Evolutionary conservation across 1,284 basidiomycete species (phyloP), one percentile per base, ranked within the genome.

Genomic region (Tilletia caries): DNA sequence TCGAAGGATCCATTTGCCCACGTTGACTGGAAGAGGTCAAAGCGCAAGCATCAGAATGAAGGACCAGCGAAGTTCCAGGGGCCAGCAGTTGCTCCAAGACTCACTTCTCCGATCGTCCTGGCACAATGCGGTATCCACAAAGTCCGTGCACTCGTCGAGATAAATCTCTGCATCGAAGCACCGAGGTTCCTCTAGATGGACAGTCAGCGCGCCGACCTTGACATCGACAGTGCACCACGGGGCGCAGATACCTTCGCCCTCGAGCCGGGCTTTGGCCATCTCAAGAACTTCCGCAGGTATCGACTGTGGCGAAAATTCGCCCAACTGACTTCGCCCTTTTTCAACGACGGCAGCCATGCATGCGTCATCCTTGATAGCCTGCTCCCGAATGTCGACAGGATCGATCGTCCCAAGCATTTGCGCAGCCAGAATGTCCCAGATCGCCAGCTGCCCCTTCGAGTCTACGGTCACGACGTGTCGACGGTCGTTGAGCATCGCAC

Each of bases 91-190:
- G n/a, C 4, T 34, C 29, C 8, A 25, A 18, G 12, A 50, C 58
- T 74, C 70, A 2, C 72, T 71, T 29, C 79, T 65, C 52, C 89
- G 86, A 79, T 98, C 95, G 64, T 94, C 92, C 64, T 86, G 88
- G 73, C 89, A 74, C 18, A 27, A 44, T 43, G 52, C 48, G 3
- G 64, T 50, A 33, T 70, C 67, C 29, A 71, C 62, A 60, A 72
- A 77, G 37, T 65, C 66, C 66, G 71, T 12, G 89, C 89, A 84
- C 70, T 98, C 95, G 82, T 98, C 95, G 2, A 91, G 89, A 81
- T 96, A 98, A 2, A 95, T 89, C 84, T 98, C 96, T 12, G 92
- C 92, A 71, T 97, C 94, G 82, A 97, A 98, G 75, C 91, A 92
- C 64, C 88, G 85, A 3, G 81, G 83, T 76, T 96, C 92, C 68